Conservation (phyloP, 352 stramenopile species). For the Sclerospora graminicola region DNA sequence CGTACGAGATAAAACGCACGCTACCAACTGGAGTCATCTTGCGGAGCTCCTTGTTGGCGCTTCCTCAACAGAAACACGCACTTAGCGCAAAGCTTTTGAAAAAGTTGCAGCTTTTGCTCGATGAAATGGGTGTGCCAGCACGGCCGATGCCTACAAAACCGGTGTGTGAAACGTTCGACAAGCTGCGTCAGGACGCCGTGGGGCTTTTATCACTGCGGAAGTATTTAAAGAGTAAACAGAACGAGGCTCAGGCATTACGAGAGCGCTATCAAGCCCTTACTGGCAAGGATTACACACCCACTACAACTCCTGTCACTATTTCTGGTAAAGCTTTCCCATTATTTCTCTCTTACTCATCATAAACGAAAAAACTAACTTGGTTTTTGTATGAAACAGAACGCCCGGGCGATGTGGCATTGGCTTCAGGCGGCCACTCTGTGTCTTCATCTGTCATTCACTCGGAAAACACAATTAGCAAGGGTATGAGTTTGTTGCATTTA, state of each 20-base stretch:
- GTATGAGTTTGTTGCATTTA: constrained; percentile 8
- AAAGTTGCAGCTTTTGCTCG: constrained; percentile 55
- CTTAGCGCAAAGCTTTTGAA: constrained; percentile 56
- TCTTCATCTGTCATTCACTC: constrained; percentile 8
- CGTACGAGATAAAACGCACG: constrained; percentile 44
- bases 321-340: constrained; percentile 14
- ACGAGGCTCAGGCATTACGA: constrained; percentile 31
- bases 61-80: constrained; percentile 38
- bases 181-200: constrained; percentile 43
- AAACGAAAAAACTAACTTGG: constrained; percentile 3
- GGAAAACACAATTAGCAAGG: constrained; percentile 25
- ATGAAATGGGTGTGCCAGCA: constrained; percentile 50
- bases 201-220: constrained; percentile 49
- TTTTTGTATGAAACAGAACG: constrained; percentile 15
- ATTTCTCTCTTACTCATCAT: not conserved
- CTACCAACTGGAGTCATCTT: constrained; percentile 45
- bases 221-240: constrained; percentile 46
- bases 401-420: constrained; percentile 17
- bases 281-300: constrained; percentile 37
- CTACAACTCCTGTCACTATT: constrained; percentile 25
- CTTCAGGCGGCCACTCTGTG: constrained; percentile 1
- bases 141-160: constrained; percentile 64
- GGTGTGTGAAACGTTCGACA: constrained; percentile 52
- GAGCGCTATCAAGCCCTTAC: constrained; percentile 50
- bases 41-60: constrained; percentile 37